Percentiles rank a stretch among this genome's conserved stretches.
Conservation (phyloP, 2,329 filamentous ascomycete species). For the Penicillium sclerotiorum region DNA sequence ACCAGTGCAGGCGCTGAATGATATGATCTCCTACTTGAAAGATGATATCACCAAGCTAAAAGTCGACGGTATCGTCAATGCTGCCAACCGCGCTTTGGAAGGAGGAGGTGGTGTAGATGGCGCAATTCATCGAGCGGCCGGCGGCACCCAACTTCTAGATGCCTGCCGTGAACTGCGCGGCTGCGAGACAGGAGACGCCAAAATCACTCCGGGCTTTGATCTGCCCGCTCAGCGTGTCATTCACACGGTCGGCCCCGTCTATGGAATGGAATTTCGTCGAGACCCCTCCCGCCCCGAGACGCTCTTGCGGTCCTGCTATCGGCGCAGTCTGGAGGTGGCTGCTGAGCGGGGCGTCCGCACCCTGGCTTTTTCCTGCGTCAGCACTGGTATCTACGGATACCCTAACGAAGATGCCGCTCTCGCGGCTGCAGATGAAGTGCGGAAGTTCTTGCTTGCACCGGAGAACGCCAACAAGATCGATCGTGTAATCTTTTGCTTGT, state of each 20-base stretch:
- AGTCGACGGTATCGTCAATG: slow-evolving; percentile 88
- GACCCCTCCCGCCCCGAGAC: slow-evolving; percentile 38
- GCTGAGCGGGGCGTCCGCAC: slow-evolving; percentile 66
- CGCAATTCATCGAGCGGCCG: slow-evolving; percentile 84
- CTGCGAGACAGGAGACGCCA: slow-evolving; percentile 76
- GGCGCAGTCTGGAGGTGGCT: slow-evolving; percentile 70
- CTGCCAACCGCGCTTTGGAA: slow-evolving; percentile 75
- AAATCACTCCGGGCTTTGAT: slow-evolving; percentile 77
- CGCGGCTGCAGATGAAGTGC: slow-evolving; percentile 67
- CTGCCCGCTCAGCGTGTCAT: slow-evolving; percentile 80
- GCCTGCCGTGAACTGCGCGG: slow-evolving; percentile 75
- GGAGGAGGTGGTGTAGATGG: slow-evolving; percentile 91
- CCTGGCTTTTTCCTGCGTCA: slow-evolving; percentile 81
- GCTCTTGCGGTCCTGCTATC: slow-evolving; percentile 69
- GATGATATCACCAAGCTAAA: slow-evolving; percentile 80
- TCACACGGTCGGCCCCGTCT: slow-evolving; percentile 87
- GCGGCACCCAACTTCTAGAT: slow-evolving; percentile 66
- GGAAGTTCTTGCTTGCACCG: slow-evolving; percentile 54
- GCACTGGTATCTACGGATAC: slow-evolving; percentile 89
- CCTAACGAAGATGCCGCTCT: slow-evolving; percentile 72
- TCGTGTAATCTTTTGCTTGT: slow-evolving; percentile 82
- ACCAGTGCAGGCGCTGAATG: slow-evolving; percentile 54
- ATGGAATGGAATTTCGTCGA: slow-evolving; percentile 47
- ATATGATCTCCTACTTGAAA: slow-evolving; percentile 66
- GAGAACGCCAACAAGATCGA: slow-evolving; percentile 57